Percentiles rank a stretch among this genome's conserved stretches.
Conservation (phyloP, 2,329 filamentous ascomycete species). For the Botryotinia convoluta region DNA sequence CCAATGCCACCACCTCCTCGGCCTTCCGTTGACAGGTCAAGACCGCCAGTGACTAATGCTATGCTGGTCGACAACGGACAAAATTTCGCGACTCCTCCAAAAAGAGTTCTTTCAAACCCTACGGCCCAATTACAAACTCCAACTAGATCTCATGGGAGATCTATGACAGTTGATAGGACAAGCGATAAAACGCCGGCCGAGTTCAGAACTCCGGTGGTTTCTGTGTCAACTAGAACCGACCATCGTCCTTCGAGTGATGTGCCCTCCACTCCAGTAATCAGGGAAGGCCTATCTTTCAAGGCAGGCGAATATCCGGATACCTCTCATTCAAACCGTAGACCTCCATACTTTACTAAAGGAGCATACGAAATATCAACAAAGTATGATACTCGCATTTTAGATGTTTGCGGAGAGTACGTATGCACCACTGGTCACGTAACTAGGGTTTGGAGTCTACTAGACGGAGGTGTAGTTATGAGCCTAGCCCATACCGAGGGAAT, state of each 20-base stretch:
- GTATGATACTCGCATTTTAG: constrained; percentile 82
- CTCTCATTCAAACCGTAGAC: constrained; percentile 78
- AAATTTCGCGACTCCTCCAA: constrained; percentile 38
- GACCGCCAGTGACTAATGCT: constrained; percentile 25
- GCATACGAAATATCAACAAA: constrained; percentile 76
- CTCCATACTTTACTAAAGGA: constrained; percentile 70
- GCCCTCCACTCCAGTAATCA: constrained; percentile 20
- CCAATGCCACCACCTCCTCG: constrained; percentile 33
- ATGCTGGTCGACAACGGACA: constrained; percentile 12
- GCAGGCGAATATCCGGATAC: constrained; percentile 72
- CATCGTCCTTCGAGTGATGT: constrained; percentile 25
- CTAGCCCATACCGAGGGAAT: constrained; percentile 80
- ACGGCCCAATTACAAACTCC: constrained; percentile 46
- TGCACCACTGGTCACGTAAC: constrained; percentile 87
- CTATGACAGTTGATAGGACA: constrained; percentile 50
- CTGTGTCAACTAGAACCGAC: constrained; percentile 23
- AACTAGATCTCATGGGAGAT: constrained; percentile 46
- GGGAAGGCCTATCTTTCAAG: constrained; percentile 26
- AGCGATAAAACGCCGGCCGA: constrained; percentile 43
- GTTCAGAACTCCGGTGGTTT: constrained; percentile 38
- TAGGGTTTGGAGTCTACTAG: constrained; percentile 80
- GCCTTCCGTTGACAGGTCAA: constrained; percentile 31
- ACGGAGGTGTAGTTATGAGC: constrained; percentile 78
- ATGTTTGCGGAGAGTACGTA: constrained; percentile 82
- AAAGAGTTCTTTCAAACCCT: constrained; percentile 49